Conservation (phyloP, 495 filamentous ascomycete genomes). For the Talaromyces nanjingensis region DNA sequence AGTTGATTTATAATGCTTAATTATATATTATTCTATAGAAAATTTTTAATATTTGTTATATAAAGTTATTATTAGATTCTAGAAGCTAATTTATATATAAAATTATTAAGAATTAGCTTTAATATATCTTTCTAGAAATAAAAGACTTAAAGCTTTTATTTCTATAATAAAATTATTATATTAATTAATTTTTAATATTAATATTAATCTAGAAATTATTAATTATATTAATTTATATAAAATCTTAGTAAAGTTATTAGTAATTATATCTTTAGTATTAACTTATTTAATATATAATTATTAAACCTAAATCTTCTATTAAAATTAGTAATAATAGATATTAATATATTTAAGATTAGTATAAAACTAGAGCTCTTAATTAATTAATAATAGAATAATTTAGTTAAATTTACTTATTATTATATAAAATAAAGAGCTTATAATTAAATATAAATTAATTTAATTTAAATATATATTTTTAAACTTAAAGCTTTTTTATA, state of each 20-base stretch:
- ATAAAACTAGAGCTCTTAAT: neutral
- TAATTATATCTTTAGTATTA: neutral
- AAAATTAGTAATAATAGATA: neutral
- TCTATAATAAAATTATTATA: neutral
- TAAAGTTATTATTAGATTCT: too few relatives aligned
- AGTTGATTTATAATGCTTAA: too few relatives aligned
- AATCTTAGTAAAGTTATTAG: neutral
- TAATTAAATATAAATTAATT: neutral
- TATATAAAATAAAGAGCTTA: neutral
- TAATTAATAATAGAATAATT: neutral
- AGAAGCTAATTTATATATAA: too few relatives aligned
- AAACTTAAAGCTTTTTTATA: neutral
- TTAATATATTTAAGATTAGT: neutral
- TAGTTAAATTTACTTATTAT: neutral
- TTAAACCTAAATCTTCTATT: neutral
- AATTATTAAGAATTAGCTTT: neutral
- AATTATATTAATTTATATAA: neutral
- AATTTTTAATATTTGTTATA: too few relatives aligned
- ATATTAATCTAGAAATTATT: neutral
- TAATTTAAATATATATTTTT: neutral
- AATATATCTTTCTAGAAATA: neutral
- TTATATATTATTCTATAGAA: too few relatives aligned
- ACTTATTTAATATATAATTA: neutral
- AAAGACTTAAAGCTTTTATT: neutral
- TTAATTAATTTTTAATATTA: neutral